Conservation (phyloP, 2,329 filamentous ascomycete genomes). For the Xylaria sp. region DNA sequence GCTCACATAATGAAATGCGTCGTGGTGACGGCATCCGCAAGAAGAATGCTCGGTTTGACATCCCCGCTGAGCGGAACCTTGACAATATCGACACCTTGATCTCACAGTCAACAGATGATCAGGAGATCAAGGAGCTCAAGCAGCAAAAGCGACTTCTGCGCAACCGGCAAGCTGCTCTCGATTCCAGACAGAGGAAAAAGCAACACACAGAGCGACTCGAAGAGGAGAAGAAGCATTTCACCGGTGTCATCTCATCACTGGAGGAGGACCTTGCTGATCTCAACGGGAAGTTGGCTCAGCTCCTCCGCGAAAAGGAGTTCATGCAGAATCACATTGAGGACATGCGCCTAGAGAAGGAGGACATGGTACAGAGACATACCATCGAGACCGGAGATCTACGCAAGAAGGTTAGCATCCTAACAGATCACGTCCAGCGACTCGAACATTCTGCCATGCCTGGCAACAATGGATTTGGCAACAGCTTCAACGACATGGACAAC, state of each 20-base stretch:
- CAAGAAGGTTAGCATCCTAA: conserved; percentile 89
- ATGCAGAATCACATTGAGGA: conserved; percentile 79
- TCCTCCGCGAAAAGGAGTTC: conserved; percentile 77
- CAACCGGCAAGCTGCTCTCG: conserved; percentile 95
- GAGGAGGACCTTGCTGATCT: conserved; percentile 80
- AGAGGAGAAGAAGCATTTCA: conserved; percentile 94
- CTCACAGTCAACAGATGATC: conserved; percentile 84
- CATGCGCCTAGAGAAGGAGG: conserved; percentile 87
- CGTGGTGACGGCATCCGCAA: conserved; percentile 92
- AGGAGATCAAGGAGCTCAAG: conserved; percentile 97
- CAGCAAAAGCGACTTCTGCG: conserved; percentile 94
- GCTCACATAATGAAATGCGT: conserved; percentile 79
- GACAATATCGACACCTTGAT: conserved; percentile 96
- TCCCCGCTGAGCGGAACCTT: conserved; percentile 91
- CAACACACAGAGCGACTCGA: conserved; percentile 96
- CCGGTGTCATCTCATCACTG: conserved; percentile 77
- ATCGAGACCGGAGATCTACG: conserved; percentile 90
- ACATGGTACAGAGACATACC: conserved; percentile 87
- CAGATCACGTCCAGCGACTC: conserved; percentile 75
- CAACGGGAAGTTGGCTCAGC: conserved; percentile 75
- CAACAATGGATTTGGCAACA: conserved; percentile 72
- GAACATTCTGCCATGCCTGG: conserved; percentile 70
- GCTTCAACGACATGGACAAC: conserved; percentile 82
- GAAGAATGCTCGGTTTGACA: conserved; percentile 99
- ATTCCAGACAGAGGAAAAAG: conserved; percentile 98